A percentile compares a stretch with the other conserved stretches of the same genome.
phyloP scores from a whole-genome alignment of 2,329 filamentous ascomycete genomes.

The Aspergillus floridensis region DNA sequence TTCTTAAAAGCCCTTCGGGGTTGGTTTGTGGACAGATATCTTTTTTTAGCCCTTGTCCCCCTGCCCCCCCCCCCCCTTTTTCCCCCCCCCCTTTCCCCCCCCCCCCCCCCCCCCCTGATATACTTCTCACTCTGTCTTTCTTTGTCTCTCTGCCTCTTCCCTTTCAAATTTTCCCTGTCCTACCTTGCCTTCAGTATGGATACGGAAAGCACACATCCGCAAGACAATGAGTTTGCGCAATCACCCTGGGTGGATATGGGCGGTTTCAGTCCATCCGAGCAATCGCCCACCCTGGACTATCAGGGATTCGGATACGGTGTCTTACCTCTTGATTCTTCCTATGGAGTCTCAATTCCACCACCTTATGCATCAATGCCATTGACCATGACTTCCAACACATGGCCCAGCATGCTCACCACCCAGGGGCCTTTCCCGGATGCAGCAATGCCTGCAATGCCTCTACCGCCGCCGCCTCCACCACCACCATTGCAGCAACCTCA shows the following conservation, averaged over 20 bases:
- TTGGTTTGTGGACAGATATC: too few relatives aligned
- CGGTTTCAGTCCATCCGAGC: slow-evolving; percentile 53
- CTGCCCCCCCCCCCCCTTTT: background rate
- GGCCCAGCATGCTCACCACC: slow-evolving; percentile 80
- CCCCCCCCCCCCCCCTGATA: slow-evolving; percentile 6
- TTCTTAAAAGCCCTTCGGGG: too few relatives aligned
- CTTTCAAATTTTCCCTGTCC: background rate
- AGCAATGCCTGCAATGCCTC: slow-evolving; percentile 61
- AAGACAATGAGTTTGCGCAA: slow-evolving; percentile 45
- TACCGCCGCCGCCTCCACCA: slow-evolving; percentile 52
- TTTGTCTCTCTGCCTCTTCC: background rate
- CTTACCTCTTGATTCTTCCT: slow-evolving; percentile 57
- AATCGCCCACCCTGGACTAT: slow-evolving; percentile 71
- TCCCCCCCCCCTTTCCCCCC: background rate
- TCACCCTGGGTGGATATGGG: slow-evolving; percentile 48
- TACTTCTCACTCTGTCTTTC: slow-evolving; percentile 30
- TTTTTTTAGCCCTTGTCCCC: too few relatives aligned
- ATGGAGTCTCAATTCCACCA: slow-evolving; percentile 56
- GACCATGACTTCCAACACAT: slow-evolving; percentile 66
- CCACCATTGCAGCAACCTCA: slow-evolving; percentile 33
- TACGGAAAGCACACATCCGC: slow-evolving; percentile 44
- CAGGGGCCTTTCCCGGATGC: slow-evolving; percentile 63
- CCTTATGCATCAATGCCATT: slow-evolving; percentile 62
- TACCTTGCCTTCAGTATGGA: slow-evolving; percentile 36
- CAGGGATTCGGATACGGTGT: slow-evolving; percentile 62